A percentile compares a stretch with the other conserved stretches of the same genome.
These are phyloP conservation scores for Crucibulum cyathiforme DNA, from an alignment of 1,284 basidiomycete species.

Conservation along the genomic window DNA sequence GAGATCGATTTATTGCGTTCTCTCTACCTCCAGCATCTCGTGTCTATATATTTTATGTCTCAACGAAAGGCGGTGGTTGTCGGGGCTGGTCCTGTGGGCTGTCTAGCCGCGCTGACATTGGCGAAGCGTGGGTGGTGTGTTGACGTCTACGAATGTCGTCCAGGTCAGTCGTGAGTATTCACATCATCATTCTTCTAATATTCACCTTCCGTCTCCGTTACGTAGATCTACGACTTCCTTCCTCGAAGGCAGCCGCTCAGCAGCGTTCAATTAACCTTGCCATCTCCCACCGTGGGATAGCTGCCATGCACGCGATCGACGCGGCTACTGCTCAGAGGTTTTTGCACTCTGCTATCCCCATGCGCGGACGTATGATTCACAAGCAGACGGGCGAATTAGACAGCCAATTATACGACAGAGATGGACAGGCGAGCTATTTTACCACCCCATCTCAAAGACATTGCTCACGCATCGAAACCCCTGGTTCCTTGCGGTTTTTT, in stretches of 20 bases:
- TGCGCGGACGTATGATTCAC: slow-evolving; percentile 97
- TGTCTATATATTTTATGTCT: neutral
- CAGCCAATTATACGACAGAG: slow-evolving; percentile 87
- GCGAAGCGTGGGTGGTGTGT: slow-evolving; percentile 91
- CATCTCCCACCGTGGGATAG: slow-evolving; percentile 91
- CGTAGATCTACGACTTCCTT: slow-evolving; percentile 73
- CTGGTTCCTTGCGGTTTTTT: slow-evolving; percentile 16
- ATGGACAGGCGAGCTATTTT: slow-evolving; percentile 73
- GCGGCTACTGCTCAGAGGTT: slow-evolving; percentile 77
- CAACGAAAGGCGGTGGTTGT: slow-evolving; percentile 63
- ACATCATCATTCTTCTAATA: slow-evolving; percentile 13
- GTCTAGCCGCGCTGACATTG: slow-evolving; percentile 86
- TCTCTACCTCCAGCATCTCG: neutral
- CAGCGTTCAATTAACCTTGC: slow-evolving; percentile 96
- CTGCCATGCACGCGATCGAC: slow-evolving; percentile 84
- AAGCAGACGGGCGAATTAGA: slow-evolving; percentile 70
- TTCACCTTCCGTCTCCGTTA: slow-evolving; percentile 14
- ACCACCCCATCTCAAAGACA: neutral
- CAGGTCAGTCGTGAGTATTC: slow-evolving; percentile 59
- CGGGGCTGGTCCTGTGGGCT: slow-evolving; percentile 95
- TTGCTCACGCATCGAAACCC: slow-evolving; percentile 17
- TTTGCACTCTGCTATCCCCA: slow-evolving; percentile 85
- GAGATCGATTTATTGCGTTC: neutral
- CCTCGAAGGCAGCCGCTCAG: slow-evolving; percentile 65
- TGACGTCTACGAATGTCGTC: slow-evolving; percentile 86